Evolutionary conservation across 2,329 filamentous ascomycete genomes (phyloP), one percentile per base, ranked within the genome.

Genomic region (Alternaria sp.): DNA sequence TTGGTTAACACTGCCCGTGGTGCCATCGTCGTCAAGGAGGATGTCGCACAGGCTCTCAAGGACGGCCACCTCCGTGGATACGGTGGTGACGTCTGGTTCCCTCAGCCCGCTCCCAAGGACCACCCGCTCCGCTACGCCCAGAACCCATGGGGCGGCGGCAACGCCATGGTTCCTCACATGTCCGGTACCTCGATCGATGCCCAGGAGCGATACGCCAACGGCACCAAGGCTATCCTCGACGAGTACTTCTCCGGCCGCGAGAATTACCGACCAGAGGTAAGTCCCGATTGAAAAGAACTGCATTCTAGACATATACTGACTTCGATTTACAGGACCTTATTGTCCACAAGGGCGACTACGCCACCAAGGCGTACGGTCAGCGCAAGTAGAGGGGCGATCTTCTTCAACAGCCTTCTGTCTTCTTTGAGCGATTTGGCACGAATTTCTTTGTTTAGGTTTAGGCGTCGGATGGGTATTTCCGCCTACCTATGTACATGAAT

Each of bases 161-260:
- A 98, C 85, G 96, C 94, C 84, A 99, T 96, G 92, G 94, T 97
- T 64, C 93, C 96, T 61, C 96, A 98, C 89, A 97, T 98, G 93
- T 97, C 94, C 12, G 96, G 96, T 80, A 98, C 95, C 63, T 97
- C 94, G n/a, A 91, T 99, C 79, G 96, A 99, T 80, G 96, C 96
- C 63, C 96, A 99, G 87, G 90, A 93, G 77, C 78, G 78, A 57
- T 97, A 97, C 80, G 93, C 94, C 76, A 86, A 90, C 69, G 94
- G 94, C 75, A 92, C 89, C 82, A 97, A 97, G 91, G 83, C 86
- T 71, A 98, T 99, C 79, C 87, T 99, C 64, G 87, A 95, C 71
- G 94, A 90, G 83, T 99, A 98, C 88, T 92, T 97, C 81, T 88
- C 86, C 71, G 94, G 94, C 75, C 90, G 89, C 79, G 84, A 92